Evolutionary conservation across 2,329 filamentous ascomycete species (phyloP).

Genomic region (Fusarium nanum): DNA sequence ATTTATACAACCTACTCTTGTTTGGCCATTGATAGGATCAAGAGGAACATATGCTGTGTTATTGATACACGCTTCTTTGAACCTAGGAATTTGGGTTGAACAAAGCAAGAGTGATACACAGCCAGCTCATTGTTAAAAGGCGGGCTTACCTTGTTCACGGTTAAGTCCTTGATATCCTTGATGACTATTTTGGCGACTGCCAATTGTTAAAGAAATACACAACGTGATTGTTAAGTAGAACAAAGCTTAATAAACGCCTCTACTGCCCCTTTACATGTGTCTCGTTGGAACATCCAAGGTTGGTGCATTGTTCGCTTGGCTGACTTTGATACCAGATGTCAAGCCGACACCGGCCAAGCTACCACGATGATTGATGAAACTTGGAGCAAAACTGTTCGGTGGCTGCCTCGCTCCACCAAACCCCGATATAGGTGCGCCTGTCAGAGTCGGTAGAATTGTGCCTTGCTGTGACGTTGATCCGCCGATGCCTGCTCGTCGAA

Average conservation of each 20-base stretch:
- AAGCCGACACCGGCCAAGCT: constrained; percentile 46
- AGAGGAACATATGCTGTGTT: not conserved
- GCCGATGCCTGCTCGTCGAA: constrained; percentile 22
- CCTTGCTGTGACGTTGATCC: constrained; percentile 15
- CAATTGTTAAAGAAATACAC: not conserved
- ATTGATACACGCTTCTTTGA: not conserved
- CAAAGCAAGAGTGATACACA: constrained; percentile 3
- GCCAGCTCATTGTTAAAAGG: not conserved
- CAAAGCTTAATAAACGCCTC: not conserved
- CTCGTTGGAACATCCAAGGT: constrained; percentile 29
- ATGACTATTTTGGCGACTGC: not conserved
- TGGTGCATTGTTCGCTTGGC: constrained; percentile 40
- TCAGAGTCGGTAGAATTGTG: constrained; percentile 8
- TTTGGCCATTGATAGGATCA: not conserved
- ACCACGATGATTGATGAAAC: constrained; percentile 38
- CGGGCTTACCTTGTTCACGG: not conserved
- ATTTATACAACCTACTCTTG: not conserved
- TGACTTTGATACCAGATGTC: constrained; percentile 48
- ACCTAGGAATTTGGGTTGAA: not conserved
- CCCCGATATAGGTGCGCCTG: constrained; percentile 17
- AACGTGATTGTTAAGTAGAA: not conserved
- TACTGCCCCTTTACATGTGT: constrained; percentile 8
- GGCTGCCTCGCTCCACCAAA: constrained; percentile 20
- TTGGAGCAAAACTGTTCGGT: constrained; percentile 17
- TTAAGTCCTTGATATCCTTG: not conserved